Conservation (phyloP, 2,329 filamentous ascomycete species). For the Didymellaceae sp. region DNA sequence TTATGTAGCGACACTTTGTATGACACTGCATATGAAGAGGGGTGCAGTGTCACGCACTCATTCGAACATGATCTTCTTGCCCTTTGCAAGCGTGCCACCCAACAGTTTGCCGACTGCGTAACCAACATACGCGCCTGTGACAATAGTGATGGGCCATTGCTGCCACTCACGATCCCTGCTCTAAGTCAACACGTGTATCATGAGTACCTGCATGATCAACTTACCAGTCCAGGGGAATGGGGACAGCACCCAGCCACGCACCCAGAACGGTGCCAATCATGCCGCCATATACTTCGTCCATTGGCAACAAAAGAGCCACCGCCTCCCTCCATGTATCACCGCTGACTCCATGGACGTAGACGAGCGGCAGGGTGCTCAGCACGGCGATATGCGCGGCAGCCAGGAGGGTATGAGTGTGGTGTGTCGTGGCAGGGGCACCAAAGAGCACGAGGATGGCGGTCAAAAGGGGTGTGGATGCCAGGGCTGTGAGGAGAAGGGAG, state of each 20-base stretch:
- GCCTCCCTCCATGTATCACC: slow-evolving; percentile 71
- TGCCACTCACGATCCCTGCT: slow-evolving; percentile 92
- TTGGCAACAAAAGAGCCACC: slow-evolving; percentile 71
- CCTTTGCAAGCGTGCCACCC: slow-evolving; percentile 58
- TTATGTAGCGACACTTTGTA: too few species aligned
- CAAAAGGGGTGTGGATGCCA: slow-evolving; percentile 64
- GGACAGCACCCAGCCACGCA: slow-evolving; percentile 91
- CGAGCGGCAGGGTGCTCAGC: slow-evolving; percentile 77
- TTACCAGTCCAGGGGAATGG: slow-evolving; percentile 92
- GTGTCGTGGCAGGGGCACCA: slow-evolving; percentile 86
- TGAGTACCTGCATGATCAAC: slow-evolving; percentile 25
- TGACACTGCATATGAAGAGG: too few species aligned
- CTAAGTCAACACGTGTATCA: slow-evolving; percentile 16
- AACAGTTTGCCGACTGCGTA: slow-evolving; percentile 73
- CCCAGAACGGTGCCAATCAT: slow-evolving; percentile 79
- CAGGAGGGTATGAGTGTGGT: slow-evolving; percentile 78
- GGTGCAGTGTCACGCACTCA: slow-evolving; percentile 28
- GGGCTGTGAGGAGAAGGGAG: slow-evolving; percentile 66
- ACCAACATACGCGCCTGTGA: slow-evolving; percentile 81
- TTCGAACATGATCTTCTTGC: slow-evolving; percentile 54
- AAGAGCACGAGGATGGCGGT: slow-evolving; percentile 78
- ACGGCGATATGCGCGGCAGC: slow-evolving; percentile 82
- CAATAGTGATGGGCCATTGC: slow-evolving; percentile 92
- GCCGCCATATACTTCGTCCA: slow-evolving; percentile 86
- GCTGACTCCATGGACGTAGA: slow-evolving; percentile 86